phyloP scores from a whole-genome alignment of 1,284 basidiomycete genomes.

The Pyrrhoderma noxium region DNA sequence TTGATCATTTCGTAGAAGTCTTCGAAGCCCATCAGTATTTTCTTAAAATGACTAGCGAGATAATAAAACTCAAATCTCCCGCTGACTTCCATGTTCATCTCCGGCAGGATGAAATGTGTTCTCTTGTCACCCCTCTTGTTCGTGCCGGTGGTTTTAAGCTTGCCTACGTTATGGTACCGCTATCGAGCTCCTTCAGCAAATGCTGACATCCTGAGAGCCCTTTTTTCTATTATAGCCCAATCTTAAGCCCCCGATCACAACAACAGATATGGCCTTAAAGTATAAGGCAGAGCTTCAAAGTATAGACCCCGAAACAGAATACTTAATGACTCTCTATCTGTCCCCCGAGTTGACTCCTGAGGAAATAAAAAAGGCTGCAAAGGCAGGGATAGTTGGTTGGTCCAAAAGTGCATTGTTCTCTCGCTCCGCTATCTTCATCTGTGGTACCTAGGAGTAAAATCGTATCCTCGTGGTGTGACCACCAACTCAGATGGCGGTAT shows the following conservation, averaged over 20 bases:
- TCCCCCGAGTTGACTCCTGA: constrained; percentile 86
- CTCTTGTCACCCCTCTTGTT: constrained; percentile 89
- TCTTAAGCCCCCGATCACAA: constrained; percentile 87
- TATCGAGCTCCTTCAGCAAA: neutral
- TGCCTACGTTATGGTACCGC: constrained; percentile 93
- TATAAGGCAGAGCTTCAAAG: constrained; percentile 74
- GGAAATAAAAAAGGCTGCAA: constrained; percentile 84
- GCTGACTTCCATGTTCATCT: constrained; percentile 98
- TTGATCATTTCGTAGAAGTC: too few relatives aligned
- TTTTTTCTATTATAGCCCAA: constrained; percentile 64
- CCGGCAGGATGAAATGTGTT: constrained; percentile 77
- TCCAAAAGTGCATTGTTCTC: constrained; percentile 5
- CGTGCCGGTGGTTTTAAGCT: constrained; percentile 82
- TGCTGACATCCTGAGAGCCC: constrained; percentile 19
- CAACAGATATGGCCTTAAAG: constrained; percentile 71
- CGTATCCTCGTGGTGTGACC: constrained; percentile 95
- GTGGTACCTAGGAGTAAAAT: constrained; percentile 74
- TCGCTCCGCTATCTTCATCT: constrained; percentile 8
- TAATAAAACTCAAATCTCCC: constrained; percentile 56
- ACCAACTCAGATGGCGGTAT: constrained; percentile 97
- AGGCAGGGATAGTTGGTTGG: constrained; percentile 75
- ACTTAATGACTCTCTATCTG: constrained; percentile 95
- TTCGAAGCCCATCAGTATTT: too few relatives aligned
- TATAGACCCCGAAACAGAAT: constrained; percentile 77
- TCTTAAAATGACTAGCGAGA: constrained; percentile 23